Evolutionary conservation across 2,329 filamentous ascomycete species (phyloP), one percentile per base, ranked within the genome.

Genomic region (Cladophialophora chaetospira): DNA sequence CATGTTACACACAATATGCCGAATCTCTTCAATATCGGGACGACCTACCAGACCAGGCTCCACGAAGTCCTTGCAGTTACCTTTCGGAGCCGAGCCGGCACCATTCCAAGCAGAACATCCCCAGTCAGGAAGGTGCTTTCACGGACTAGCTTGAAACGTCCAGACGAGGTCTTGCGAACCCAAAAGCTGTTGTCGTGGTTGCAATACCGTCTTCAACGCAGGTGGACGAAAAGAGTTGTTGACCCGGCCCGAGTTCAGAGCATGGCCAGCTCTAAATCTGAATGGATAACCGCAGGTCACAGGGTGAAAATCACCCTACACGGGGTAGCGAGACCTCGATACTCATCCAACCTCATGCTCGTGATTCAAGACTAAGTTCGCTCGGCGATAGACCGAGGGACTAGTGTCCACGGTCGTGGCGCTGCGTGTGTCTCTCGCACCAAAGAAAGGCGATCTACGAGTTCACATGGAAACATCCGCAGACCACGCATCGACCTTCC

Each of bases 321-420:
- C 75, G 74, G 50, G 70, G 71, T 2, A 73, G 66, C 60, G 72
- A 76, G 57, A 75, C 72, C 0, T 74, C 74, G 56, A 76, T 76
- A 35, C 65, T 69, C 31, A 63, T 69, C 61, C 73, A 73, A 61
- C 73, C 72, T 4, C 63, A 73, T 0, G 72, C 74, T 28, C 77
- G 68, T 60, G 75, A 78, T 5, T 65, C 67, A 13, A 74, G 5
- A 57, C 55, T 25, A 57, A 26, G 11, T 45, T 57, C 11, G 55
- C 53, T n/a, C n/a, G n/a, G n/a, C n/a, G n/a, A n/a, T n/a, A n/a
- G n/a, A n/a, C n/a, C n/a, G n/a, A n/a, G n/a, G n/a, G n/a, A n/a
- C n/a, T n/a, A n/a, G n/a, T n/a, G n/a, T n/a, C n/a, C n/a, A n/a
- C n/a, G n/a, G n/a, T n/a, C n/a, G n/a, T n/a, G n/a, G n/a, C n/a